A percentile compares a stretch with the other conserved stretches of the same genome.
Evolutionary conservation across 2,329 filamentous ascomycete species (phyloP).

Genomic region (Niveomyces coronatus): DNA sequence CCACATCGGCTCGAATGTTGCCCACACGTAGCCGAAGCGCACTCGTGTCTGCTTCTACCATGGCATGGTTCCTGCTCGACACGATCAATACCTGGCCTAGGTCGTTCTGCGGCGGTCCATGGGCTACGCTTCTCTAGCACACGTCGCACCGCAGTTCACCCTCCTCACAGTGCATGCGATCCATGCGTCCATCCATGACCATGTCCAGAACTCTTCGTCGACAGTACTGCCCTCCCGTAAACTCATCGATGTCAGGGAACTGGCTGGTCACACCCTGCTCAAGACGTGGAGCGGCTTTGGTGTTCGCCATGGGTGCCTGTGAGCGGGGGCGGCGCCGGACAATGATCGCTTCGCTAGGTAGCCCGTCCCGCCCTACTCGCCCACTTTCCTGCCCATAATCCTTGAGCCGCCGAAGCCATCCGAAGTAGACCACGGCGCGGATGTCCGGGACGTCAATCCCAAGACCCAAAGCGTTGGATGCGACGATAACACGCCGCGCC

Average conservation of each 20-base stretch:
- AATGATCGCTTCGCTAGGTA: not conserved
- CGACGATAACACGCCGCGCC: not conserved
- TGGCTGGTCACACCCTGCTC: not conserved
- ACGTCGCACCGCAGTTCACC: not conserved
- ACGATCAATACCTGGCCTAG: not conserved
- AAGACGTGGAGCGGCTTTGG: not conserved
- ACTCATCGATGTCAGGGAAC: not conserved
- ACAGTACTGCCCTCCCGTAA: not conserved
- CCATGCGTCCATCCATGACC: not conserved
- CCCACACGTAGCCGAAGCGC: not conserved
- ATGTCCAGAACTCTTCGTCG: not conserved
- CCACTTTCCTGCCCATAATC: not conserved
- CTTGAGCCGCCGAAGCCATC: not conserved
- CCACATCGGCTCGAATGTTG: not conserved
- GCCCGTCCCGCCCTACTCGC: not conserved
- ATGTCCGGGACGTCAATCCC: not conserved
- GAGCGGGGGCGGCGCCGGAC: not conserved
- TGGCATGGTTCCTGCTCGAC: not conserved
- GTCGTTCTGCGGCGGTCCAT: too few species aligned
- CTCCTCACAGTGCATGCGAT: not conserved
- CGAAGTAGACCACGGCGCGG: not conserved
- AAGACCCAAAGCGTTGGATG: not conserved
- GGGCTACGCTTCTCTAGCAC: not conserved
- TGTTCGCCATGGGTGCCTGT: not conserved
- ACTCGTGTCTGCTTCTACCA: not conserved